Percentiles rank a stretch among this genome's conserved stretches.
These are phyloP conservation scores for Candida neerlandica DNA, from an alignment of 1,139 yeast genomes.

Conservation along the genomic window DNA sequence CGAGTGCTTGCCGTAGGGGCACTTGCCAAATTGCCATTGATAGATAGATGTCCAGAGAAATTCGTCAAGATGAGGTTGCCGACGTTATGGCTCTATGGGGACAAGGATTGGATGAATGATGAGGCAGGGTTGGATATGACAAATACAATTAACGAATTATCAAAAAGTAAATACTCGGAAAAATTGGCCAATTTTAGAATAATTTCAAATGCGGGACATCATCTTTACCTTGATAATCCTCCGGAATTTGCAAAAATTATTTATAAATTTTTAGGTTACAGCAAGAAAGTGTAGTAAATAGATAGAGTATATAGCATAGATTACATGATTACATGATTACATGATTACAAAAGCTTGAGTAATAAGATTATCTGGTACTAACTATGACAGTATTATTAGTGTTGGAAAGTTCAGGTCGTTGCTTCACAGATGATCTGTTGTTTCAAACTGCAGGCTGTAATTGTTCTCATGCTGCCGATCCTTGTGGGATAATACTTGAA, in stretches of 20 bases:
- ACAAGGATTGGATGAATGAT: conserved; percentile 52
- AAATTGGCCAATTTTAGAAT: conserved; percentile 41
- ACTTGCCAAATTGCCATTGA: conserved; percentile 43
- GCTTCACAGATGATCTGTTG: too few species aligned
- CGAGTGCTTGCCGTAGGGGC: conserved; percentile 45
- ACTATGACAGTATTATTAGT: too few species aligned
- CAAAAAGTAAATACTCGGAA: conserved; percentile 19
- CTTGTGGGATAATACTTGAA: too few species aligned
- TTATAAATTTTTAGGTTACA: conserved; percentile 33
- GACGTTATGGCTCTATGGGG: conserved; percentile 50
- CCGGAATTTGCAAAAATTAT: conserved; percentile 36
- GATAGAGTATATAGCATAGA: too few species aligned
- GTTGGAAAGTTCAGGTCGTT: too few species aligned
- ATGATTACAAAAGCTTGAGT: too few species aligned
- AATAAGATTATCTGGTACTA: too few species aligned
- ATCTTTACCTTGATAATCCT: conserved; percentile 75
- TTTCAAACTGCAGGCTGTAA: too few species aligned
- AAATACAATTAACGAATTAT: conserved; percentile 39
- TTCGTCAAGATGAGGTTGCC: conserved; percentile 43
- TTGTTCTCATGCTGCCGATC: too few species aligned
- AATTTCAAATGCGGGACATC: conserved; percentile 70
- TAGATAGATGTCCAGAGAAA: conserved; percentile 45
- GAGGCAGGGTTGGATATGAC: conserved; percentile 46
- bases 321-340: too few species aligned
- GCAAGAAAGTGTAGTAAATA: neutral